Percentiles rank a stretch among this genome's conserved stretches.
Conservation (phyloP, 169 alveolate species). For the Cryptosporidium sp. region DNA sequence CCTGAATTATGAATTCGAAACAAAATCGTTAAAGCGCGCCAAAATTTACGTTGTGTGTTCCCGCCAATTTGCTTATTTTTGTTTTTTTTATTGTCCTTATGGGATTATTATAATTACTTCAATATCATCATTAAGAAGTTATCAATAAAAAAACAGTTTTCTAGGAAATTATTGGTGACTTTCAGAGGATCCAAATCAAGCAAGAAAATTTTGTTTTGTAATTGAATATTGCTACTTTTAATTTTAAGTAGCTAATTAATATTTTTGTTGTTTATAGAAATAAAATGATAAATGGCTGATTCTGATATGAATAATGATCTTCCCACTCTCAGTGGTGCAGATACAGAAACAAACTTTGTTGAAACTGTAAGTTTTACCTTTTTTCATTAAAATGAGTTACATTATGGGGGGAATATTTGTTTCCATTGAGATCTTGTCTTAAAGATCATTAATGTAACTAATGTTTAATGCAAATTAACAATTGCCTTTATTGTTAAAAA, state of each 20-base stretch:
- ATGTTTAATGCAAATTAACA: background rate
- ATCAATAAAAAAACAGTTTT: background rate
- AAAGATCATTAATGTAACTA: background rate
- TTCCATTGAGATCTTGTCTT: background rate
- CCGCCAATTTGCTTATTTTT: constrained; percentile 25
- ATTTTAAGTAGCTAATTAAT: background rate
- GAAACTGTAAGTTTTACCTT: constrained; percentile 21
- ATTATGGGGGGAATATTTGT: background rate
- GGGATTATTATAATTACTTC: background rate
- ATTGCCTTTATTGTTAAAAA: background rate
- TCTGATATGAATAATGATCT: constrained; percentile 8
- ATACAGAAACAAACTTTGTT: background rate
- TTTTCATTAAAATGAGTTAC: background rate
- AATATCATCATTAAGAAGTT: background rate
- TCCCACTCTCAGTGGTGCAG: background rate
- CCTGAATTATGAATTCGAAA: background rate
- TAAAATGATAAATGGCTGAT: constrained; percentile 66
- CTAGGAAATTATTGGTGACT: background rate
- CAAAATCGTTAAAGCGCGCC: background rate
- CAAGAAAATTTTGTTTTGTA: background rate
- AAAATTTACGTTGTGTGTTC: constrained; percentile 46
- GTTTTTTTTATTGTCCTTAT: constrained; percentile 12
- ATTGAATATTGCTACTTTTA: background rate
- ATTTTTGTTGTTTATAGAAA: background rate
- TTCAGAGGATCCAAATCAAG: background rate